Percentiles rank a stretch among this genome's conserved stretches.
Evolutionary conservation across 306 rosid species (phyloP).

Genomic region (Fragaria nilgerrensis): DNA sequence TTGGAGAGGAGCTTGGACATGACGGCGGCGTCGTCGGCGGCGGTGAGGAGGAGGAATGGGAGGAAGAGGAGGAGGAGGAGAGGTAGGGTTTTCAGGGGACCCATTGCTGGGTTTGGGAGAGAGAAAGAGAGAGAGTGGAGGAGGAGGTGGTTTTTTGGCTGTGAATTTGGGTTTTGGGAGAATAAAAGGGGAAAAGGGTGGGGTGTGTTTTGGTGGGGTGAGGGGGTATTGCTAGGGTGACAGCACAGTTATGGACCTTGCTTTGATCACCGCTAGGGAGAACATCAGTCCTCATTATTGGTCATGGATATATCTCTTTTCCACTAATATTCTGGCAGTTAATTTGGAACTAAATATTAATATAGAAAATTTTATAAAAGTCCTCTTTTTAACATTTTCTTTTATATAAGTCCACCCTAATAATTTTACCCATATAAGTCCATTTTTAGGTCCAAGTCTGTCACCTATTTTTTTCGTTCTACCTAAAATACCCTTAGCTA

Average conservation of each 20-base stretch:
- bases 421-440: too few relatives aligned
- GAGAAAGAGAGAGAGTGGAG: not conserved
- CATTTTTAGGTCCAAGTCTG: too few relatives aligned
- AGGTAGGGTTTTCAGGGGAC: constrained; percentile 35
- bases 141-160: not conserved
- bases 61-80: constrained; percentile 1
- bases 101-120: constrained; percentile 43
- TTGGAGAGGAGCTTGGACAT: constrained; percentile 41
- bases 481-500: too few relatives aligned
- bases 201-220: not conserved
- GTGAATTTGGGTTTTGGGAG: not conserved
- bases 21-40: constrained; percentile 53
- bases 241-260: not conserved
- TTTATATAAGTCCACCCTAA: too few relatives aligned
- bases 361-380: too few relatives aligned
- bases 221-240: not conserved
- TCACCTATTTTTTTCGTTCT: too few relatives aligned
- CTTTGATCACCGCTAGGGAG: not conserved
- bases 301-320: too few relatives aligned
- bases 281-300: too few relatives aligned
- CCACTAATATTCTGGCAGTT: too few relatives aligned
- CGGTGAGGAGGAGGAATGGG: not conserved
- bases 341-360: too few relatives aligned
- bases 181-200: not conserved
- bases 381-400: too few relatives aligned